Conservation (phyloP, 2,329 filamentous ascomycete species). For the Alternaria triticimaculans region DNA sequence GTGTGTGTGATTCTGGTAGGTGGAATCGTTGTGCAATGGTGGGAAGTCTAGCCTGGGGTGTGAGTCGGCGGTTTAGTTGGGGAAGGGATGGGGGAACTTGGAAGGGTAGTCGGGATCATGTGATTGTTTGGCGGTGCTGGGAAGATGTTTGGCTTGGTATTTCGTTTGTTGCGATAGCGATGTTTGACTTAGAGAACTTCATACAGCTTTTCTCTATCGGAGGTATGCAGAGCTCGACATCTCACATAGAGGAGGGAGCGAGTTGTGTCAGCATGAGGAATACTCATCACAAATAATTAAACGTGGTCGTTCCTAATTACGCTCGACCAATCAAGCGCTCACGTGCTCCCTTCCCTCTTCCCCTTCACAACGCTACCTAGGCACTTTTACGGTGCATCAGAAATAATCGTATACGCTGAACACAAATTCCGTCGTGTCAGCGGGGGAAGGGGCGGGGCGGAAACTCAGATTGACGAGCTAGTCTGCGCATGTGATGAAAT, state of each 20-base stretch:
- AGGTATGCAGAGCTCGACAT: background rate
- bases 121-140: background rate
- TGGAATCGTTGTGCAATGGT: background rate
- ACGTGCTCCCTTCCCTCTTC: background rate
- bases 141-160: background rate
- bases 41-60: background rate
- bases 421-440: background rate
- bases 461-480: background rate
- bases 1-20: background rate
- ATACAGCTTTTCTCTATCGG: rapidly evolving
- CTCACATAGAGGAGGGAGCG: background rate
- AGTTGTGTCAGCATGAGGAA: background rate
- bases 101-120: background rate
- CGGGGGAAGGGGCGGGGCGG: background rate
- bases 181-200: background rate
- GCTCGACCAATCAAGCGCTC: background rate
- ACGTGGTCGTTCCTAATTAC: background rate
- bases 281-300: background rate
- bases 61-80: background rate
- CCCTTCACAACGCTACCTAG: background rate
- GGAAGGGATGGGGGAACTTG: background rate
- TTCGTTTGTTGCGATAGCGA: background rate
- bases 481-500: background rate
- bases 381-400: background rate
- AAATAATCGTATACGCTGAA: background rate